Evolutionary conservation across 495 filamentous ascomycete genomes (phyloP).

Genomic region (Penicillium odoratum): DNA sequence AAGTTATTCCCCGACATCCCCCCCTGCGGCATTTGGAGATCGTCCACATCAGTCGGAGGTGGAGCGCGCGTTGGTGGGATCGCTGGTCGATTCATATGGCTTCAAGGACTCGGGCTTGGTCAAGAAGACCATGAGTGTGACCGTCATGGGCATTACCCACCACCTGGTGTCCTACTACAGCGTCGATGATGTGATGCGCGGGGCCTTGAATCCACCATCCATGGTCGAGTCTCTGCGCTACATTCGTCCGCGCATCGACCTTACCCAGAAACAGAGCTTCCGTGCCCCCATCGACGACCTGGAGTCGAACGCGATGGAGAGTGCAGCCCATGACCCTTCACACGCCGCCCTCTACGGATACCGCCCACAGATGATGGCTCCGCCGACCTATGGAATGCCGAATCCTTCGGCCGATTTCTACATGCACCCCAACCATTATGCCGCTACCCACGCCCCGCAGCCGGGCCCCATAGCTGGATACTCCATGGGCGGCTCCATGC

Average conservation of each 20-base stretch:
- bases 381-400: conserved; percentile 38
- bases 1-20: conserved; percentile 44
- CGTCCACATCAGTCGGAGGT: conserved; percentile 49
- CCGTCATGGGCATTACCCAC: conserved; percentile 65
- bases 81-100: conserved; percentile 79
- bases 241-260: conserved; percentile 56
- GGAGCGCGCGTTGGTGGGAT: conserved; percentile 74
- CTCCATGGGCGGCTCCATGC: conserved; percentile 36
- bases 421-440: conserved; percentile 35
- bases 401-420: conserved; percentile 41
- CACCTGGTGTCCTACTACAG: conserved; percentile 90
- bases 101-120: conserved; percentile 83
- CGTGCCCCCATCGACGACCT: conserved; percentile 65
- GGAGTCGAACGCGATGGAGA: conserved; percentile 45
- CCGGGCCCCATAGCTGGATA: conserved; percentile 37
- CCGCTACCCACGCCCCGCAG: conserved; percentile 40
- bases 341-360: conserved; percentile 43
- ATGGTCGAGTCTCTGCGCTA: conserved; percentile 55
- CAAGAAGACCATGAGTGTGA: conserved; percentile 90
- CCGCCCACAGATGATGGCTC: conserved; percentile 41
- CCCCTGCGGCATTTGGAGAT: conserved; percentile 38
- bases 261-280: conserved; percentile 70
- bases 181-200: conserved; percentile 68
- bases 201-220: conserved; percentile 59
- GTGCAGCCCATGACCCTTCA: conserved; percentile 36